A percentile compares a stretch with the other conserved stretches of the same genome.
Conservation (phyloP, 208 protist genomes). For the Trypanosoma boissoni region DNA sequence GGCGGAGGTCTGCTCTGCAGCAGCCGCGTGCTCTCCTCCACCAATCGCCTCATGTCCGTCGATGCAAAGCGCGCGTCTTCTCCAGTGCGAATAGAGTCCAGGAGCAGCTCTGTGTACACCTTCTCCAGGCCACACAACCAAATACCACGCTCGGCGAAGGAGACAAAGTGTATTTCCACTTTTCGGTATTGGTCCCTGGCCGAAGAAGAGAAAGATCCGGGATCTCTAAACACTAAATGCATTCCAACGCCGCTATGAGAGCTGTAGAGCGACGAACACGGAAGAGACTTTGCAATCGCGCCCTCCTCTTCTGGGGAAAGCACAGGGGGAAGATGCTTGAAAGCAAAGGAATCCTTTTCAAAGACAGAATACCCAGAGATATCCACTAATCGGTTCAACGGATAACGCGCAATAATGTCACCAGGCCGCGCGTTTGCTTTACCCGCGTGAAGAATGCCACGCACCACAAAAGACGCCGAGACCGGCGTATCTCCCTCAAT, state of each 20-base stretch:
- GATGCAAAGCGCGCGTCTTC: conserved; percentile 11
- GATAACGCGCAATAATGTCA: conserved; percentile 22
- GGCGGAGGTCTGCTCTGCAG: conserved; percentile 15
- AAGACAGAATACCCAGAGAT: conserved; percentile 41
- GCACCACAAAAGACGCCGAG: conserved; percentile 34
- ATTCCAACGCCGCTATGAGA: conserved; percentile 52
- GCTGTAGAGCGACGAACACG: conserved; percentile 38
- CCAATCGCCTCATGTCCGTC: conserved; percentile 13
- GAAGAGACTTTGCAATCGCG: no score
- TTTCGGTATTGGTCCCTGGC: conserved; percentile 28
- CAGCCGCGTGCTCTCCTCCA: conserved; percentile 11
- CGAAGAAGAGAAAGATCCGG: neutral
- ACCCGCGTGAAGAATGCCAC: conserved; percentile 2
- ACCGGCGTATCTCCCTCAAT: conserved; percentile 21
- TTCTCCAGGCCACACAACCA: conserved; percentile 47
- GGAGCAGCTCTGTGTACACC: conserved; percentile 41
- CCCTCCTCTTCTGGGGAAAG: conserved; percentile 12
- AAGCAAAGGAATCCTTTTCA: conserved; percentile 43
- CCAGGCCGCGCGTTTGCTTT: neutral
- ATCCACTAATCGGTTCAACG: conserved; percentile 41
- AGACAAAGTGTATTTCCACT: conserved; percentile 43
- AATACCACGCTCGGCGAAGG: conserved; percentile 34
- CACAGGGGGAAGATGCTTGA: conserved; percentile 32
- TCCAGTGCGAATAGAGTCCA: conserved; percentile 52
- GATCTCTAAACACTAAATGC: conserved; percentile 38